phyloP scores from a whole-genome alignment of 192 early-diverging fungal genomes.

The Umbelopsis isabellina region DNA sequence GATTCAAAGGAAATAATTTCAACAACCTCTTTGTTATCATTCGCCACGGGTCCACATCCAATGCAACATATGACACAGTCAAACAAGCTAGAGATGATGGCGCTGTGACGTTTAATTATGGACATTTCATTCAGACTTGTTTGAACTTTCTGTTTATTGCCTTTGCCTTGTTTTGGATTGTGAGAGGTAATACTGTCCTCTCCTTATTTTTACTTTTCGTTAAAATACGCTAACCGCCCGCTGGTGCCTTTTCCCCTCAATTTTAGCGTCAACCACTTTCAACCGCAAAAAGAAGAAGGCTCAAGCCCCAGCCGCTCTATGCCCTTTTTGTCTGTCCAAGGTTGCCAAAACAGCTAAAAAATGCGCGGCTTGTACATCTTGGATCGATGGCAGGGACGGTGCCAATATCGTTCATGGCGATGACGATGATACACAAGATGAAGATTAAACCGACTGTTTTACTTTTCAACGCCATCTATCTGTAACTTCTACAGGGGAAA shows the following conservation, averaged over 20 bases:
- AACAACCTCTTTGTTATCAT: conserved; percentile 31
- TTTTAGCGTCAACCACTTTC: background rate
- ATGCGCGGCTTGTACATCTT: conserved; percentile 44
- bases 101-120: conserved; percentile 59
- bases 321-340: conserved; percentile 41
- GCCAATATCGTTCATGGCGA: background rate
- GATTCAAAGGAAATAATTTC: conserved; percentile 36
- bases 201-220: no score
- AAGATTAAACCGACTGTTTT: background rate
- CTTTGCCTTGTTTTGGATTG: conserved; percentile 60
- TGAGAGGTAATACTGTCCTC: conserved; percentile 42
- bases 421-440: background rate
- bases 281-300: background rate
- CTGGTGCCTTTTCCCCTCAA: conserved; percentile 1
- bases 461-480: no score
- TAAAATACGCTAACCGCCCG: background rate
- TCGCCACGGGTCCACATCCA: background rate
- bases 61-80: conserved; percentile 23
- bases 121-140: conserved; percentile 63
- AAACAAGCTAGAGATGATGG: conserved; percentile 48
- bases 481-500: no score
- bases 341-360: conserved; percentile 35
- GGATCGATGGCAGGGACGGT: conserved; percentile 37
- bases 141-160: conserved; percentile 70
- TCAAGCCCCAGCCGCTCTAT: conserved; percentile 32